Evolutionary conservation across 345 rosid species (phyloP).

Genomic region (Melastoma malabathricum): DNA sequence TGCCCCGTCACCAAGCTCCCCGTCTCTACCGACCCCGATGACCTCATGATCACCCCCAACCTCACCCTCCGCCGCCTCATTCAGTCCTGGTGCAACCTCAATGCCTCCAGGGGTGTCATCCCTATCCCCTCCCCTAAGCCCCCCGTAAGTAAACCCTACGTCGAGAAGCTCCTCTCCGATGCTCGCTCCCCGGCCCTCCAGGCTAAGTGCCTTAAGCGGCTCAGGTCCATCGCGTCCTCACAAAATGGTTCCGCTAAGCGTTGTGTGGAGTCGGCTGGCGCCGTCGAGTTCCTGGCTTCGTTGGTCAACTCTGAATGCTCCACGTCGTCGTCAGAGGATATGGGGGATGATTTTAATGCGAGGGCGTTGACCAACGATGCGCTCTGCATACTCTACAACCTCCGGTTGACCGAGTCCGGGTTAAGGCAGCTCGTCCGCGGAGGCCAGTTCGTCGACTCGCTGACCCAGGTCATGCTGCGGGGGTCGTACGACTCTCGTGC

Average conservation of each 20-base stretch:
- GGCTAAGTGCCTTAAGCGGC: slow-evolving; percentile 37
- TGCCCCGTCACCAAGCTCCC: slow-evolving; percentile 49
- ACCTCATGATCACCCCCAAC: slow-evolving; percentile 52
- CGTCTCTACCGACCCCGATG: slow-evolving; percentile 8
- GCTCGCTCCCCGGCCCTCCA: slow-evolving; percentile 33
- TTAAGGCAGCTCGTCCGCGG: slow-evolving; percentile 41
- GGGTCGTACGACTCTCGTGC: slow-evolving; percentile 25
- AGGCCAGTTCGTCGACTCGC: slow-evolving; percentile 35
- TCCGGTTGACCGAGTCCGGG: slow-evolving; percentile 46
- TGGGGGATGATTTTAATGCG: slow-evolving; percentile 9
- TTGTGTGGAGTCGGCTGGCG: slow-evolving; percentile 61
- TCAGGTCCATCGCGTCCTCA: slow-evolving; percentile 33
- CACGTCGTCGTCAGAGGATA: neutral
- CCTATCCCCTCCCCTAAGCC: slow-evolving; percentile 83
- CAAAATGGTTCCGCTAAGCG: slow-evolving; percentile 41
- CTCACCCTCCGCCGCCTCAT: slow-evolving; percentile 72
- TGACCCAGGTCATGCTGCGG: slow-evolving; percentile 14
- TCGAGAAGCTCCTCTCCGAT: slow-evolving; percentile 35
- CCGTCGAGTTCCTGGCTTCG: slow-evolving; percentile 45
- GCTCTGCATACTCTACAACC: slow-evolving; percentile 44
- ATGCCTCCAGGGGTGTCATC: slow-evolving; percentile 67
- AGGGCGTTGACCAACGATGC: slow-evolving; percentile 41
- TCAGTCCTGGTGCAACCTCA: slow-evolving; percentile 89
- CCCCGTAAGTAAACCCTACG: slow-evolving; percentile 40
- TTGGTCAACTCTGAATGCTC: slow-evolving; percentile 13